Percentiles rank a stretch among this genome's conserved stretches.
Conservation (phyloP, 305 asterid species). For the Fraxinus ornus region DNA sequence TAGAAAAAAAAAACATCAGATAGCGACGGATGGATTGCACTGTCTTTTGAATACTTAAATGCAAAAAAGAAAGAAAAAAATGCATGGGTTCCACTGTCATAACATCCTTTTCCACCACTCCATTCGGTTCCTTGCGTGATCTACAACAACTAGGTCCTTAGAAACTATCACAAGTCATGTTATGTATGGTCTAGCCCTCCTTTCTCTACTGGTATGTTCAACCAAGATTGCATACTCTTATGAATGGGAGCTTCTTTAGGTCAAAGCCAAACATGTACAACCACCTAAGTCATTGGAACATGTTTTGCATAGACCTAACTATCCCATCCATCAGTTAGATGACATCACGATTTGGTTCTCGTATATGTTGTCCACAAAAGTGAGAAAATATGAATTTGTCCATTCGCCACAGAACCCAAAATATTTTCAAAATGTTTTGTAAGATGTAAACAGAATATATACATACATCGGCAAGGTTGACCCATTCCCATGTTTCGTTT, state of each 20-base stretch:
- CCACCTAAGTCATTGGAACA: not conserved
- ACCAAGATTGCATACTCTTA: not conserved
- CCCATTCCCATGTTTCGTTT: slow-evolving; percentile 85
- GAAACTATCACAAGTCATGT: not conserved
- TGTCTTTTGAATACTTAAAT: not conserved
- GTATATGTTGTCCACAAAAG: not conserved
- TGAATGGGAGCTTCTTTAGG: not conserved
- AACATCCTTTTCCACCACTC: not conserved
- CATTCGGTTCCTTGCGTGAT: not conserved
- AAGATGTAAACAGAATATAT: slow-evolving; percentile 24
- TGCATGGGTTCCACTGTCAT: not conserved
- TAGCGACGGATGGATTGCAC: not conserved
- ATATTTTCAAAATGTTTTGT: not conserved
- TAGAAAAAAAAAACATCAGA: not conserved
- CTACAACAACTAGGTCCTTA: not conserved
- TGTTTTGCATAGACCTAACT: not conserved
- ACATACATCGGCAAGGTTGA: slow-evolving; percentile 82
- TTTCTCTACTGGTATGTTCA: not conserved
- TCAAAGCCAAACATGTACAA: not conserved
- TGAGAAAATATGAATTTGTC: not conserved
- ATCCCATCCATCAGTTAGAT: not conserved
- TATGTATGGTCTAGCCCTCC: not conserved
- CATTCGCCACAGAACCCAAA: not conserved
- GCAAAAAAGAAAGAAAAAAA: not conserved
- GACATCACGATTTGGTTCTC: not conserved